These are phyloP conservation scores for Colletotrichum costaricense DNA, from an alignment of 2,329 filamentous ascomycete genomes.

Conservation along the genomic window DNA sequence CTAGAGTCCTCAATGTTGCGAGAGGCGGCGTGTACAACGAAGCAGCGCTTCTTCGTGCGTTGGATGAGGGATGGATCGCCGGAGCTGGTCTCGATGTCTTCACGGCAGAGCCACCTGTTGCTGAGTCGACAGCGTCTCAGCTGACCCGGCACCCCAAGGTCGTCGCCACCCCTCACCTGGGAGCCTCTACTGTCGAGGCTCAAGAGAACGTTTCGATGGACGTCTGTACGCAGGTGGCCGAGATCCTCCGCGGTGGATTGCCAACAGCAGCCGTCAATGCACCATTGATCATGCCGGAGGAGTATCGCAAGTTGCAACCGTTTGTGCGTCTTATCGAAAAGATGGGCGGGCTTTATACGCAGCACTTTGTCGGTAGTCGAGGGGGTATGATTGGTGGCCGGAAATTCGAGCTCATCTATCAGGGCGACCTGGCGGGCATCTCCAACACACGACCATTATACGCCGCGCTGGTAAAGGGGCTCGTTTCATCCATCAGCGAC, in stretches of 20 bases:
- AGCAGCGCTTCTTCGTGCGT: slow-evolving; percentile 74
- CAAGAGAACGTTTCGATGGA: slow-evolving; percentile 88
- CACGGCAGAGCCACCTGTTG: slow-evolving; percentile 75
- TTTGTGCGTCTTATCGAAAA: slow-evolving; percentile 82
- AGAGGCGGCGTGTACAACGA: slow-evolving; percentile 86
- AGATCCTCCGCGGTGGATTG: slow-evolving; percentile 78
- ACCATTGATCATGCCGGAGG: slow-evolving; percentile 82
- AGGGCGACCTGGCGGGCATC: slow-evolving; percentile 77
- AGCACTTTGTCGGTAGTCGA: slow-evolving; percentile 69
- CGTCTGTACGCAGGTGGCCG: slow-evolving; percentile 82
- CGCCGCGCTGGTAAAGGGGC: slow-evolving; percentile 81
- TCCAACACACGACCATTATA: slow-evolving; percentile 83
- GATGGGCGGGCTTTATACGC: slow-evolving; percentile 83
- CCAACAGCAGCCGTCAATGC: slow-evolving; percentile 84
- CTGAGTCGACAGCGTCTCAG: slow-evolving; percentile 66
- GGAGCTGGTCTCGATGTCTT: slow-evolving; percentile 86
- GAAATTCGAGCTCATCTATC: slow-evolving; percentile 81
- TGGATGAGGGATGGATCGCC: slow-evolving; percentile 78
- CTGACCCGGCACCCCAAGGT: slow-evolving; percentile 78
- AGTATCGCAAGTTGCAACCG: slow-evolving; percentile 81
- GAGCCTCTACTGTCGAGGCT: slow-evolving; percentile 83
- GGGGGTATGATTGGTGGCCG: slow-evolving; percentile 67
- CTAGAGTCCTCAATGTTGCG: slow-evolving; percentile 82
- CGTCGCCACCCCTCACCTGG: slow-evolving; percentile 82
- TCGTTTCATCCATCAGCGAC: slow-evolving; percentile 76